Base-by-base conservation (phyloP, 345 rosid species). In the Erysimum cheiranthoides region DNA sequence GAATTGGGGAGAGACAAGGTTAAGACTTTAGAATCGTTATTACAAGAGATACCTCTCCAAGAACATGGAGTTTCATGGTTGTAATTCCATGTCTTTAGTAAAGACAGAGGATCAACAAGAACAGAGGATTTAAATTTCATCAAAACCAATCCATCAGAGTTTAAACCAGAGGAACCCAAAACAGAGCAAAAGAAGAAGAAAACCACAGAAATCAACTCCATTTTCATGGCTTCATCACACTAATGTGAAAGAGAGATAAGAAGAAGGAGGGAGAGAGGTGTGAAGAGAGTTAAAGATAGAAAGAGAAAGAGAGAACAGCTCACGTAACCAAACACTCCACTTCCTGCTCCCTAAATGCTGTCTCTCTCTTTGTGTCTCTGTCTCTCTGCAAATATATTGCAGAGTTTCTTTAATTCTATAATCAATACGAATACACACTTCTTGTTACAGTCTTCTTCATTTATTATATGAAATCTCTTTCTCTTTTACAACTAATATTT, bases 11-110 rank as follows among this genome's bases (percentile, higher is more conserved):
- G 92, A 56, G 89, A 83, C 75, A 94, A 67, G 7, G 62, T 75
- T 4, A 81, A 80, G 28, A 94, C 97, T 25, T 88, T 83, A 70
- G 57, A 61, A 12, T 80, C 18, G 39, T 66, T 65, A 42, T 53
- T 80, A 17, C 98, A 94, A 54, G 82, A 47, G 14, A 94, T 88
- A 16, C 98, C 96, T 56, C 65, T 61, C 98, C 98, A 94, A 2
- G 79, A 84, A 82, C 97, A 92, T 8, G 98, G 98, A 65, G 84
- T 86, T 56, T 79, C 71, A 51, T 86, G 86, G 13, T 11, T 9
- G 79, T 53, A 25, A 43, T 73, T 87, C 98, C 98, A 94, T 82
- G 62, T 66, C n/a, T 71, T 56, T 51, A 92, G 85, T 17, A 70
- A 81, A 17, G 40, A 57, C 12, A 86, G 79, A 42, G 98, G 97